Conservation (phyloP, 108 stramenopile genomes). For the Aureococcus anophagefferens region DNA sequence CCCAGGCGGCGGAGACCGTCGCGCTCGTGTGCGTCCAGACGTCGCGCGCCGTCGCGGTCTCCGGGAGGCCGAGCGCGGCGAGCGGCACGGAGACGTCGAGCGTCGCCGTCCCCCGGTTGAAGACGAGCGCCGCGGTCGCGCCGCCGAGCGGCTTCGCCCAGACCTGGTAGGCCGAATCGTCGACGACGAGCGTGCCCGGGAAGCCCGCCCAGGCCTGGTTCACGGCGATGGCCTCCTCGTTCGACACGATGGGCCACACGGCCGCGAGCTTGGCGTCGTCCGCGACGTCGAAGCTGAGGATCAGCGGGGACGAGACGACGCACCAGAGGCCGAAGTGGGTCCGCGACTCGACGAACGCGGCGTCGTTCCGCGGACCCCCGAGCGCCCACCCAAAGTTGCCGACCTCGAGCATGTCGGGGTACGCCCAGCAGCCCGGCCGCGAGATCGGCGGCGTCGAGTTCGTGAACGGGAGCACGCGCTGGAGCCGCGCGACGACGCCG, state of each 20-base stretch:
- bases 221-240: conserved; percentile 8
- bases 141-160: no score
- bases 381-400: background rate
- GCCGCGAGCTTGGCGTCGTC: no score
- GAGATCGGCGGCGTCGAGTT: no score
- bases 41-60: no score
- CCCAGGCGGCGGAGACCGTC: no score
- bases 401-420: conserved; percentile 20
- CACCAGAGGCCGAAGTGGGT: conserved; percentile 13
- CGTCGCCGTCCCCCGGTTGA: no score
- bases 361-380: no score
- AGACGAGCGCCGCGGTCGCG: no score
- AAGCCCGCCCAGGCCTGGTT: conserved; percentile 16
- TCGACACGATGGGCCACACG: conserved; percentile 17
- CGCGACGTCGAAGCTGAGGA: conserved; percentile 3
- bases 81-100: no score
- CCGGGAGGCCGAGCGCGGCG: no score
- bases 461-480: background rate
- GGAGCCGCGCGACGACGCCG: conserved; percentile 1
- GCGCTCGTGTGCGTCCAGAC: no score
- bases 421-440: conserved; percentile 18
- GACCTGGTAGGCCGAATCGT: no score
- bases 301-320: conserved; percentile 12
- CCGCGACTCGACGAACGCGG: background rate
- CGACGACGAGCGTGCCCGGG: background rate